Base-by-base conservation (phyloP, 768 basidiomycete species). In the Collybia nuda region DNA sequence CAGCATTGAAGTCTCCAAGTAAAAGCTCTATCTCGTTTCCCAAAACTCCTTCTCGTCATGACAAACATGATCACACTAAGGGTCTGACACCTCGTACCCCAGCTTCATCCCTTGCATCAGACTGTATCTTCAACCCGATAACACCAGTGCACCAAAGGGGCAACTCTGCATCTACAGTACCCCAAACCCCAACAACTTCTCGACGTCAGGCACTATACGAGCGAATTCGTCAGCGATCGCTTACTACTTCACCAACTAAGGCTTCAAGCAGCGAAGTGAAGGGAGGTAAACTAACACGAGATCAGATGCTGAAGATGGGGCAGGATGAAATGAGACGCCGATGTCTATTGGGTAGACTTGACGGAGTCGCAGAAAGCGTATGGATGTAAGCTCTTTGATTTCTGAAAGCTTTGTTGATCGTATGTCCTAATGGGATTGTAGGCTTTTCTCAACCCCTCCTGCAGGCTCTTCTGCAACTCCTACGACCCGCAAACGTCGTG, bases 141-240 rank as follows among this genome's bases (percentile, higher is more conserved):
- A 92, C 89, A 0, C 88, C 88, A 17, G 73, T 76, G 36, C 85
- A 79, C 55, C 86, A 86, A 62, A 73, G 74, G 46, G 85, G 83
- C 12, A 42, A 74, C 26, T 65, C 72, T 43, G 81, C 82, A 1
- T 56, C 69, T 39, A 86, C 86, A 1, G 77, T 78, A 22, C 80
- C 85, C 4, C 67, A 81, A 55, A 91, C 88, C 5, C 89, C 90
- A 1, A 80, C 80, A 14, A 84, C 84, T 29, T 86, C 90, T 29
- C 79, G 90, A 39, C 79, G 90, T 40, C 82, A 85, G 59, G 91
- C 91, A 6, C 71, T 93, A 1, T 90, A 89, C 57, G 90, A 93
- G 56, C 87, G 90, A 36, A 72, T 93, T 40, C 85, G 86, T 15
- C 85, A 86, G 59, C 78, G 81, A 49, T 91, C 89, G 3, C 63